Conservation (phyloP, 2,329 filamentous ascomycete genomes). For the Ophiostoma tasmaniense region DNA sequence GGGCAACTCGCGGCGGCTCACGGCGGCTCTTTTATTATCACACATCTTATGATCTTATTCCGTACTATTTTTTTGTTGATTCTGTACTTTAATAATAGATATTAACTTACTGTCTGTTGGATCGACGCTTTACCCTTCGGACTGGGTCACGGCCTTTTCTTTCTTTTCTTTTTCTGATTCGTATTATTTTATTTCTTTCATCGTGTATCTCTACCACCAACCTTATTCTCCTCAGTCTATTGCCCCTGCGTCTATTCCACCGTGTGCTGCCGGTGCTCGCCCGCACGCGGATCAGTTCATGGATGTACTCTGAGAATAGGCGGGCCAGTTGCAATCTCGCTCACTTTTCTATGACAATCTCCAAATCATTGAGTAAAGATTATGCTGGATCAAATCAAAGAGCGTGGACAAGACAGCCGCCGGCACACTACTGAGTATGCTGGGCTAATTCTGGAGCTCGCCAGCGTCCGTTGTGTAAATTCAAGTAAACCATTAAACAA, state of each 20-base stretch:
- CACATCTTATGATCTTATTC: background rate
- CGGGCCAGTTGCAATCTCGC: background rate
- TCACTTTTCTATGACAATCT: background rate
- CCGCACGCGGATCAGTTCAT: conserved; percentile 7
- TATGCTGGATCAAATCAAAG: too few species aligned
- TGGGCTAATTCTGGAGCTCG: too few species aligned
- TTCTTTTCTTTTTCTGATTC: background rate
- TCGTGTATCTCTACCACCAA: background rate
- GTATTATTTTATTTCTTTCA: too few species aligned
- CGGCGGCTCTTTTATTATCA: background rate
- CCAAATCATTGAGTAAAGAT: background rate
- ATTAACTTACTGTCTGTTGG: background rate
- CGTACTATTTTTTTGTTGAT: background rate
- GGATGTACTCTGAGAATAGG: background rate
- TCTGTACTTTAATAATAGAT: background rate
- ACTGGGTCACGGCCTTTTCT: background rate
- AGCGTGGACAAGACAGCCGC: too few species aligned
- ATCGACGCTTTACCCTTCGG: background rate
- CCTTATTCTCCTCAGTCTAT: background rate
- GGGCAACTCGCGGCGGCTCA: background rate
- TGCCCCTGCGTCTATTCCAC: background rate
- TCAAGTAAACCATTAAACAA: background rate
- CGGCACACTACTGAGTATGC: background rate
- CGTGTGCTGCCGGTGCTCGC: background rate
- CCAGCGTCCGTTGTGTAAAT: too few species aligned